These are phyloP conservation scores for Aspergillus candidus DNA, from an alignment of 2,329 filamentous ascomycete species.

Conservation along the genomic window DNA sequence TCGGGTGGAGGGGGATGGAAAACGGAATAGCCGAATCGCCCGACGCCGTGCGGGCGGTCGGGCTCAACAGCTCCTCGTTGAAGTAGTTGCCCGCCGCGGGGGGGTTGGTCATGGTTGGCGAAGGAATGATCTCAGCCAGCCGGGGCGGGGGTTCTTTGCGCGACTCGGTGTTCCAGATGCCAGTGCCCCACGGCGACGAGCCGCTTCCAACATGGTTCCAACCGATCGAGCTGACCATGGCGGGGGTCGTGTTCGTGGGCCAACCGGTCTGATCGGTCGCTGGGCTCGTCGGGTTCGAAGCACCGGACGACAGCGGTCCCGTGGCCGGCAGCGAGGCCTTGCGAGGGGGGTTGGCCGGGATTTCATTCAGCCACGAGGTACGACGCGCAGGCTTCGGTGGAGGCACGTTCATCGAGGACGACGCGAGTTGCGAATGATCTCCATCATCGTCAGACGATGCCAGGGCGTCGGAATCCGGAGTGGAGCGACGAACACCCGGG, in stretches of 20 bases:
- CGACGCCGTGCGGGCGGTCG: slow-evolving; percentile 37
- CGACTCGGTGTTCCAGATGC: slow-evolving; percentile 72
- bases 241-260: slow-evolving; percentile 32
- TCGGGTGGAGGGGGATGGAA: slow-evolving; percentile 79
- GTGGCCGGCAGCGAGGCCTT: slow-evolving; percentile 69
- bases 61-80: slow-evolving; percentile 51
- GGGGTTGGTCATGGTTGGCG: slow-evolving; percentile 60
- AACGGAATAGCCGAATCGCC: slow-evolving; percentile 66
- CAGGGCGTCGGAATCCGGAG: slow-evolving; percentile 87
- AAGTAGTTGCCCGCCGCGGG: slow-evolving; percentile 44
- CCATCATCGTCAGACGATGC: slow-evolving; percentile 91
- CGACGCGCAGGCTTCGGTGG: slow-evolving; percentile 60
- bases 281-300: slow-evolving; percentile 76
- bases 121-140: slow-evolving; percentile 67
- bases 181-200: slow-evolving; percentile 65
- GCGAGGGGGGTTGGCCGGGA: slow-evolving; percentile 60
- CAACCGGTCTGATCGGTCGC: slow-evolving; percentile 56
- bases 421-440: slow-evolving; percentile 56
- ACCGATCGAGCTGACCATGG: slow-evolving; percentile 35
- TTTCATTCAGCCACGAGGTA: slow-evolving; percentile 82
- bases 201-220: slow-evolving; percentile 42
- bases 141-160: slow-evolving; percentile 71
- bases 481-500: slow-evolving; percentile 65
- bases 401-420: slow-evolving; percentile 46
- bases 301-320: slow-evolving; percentile 69